Percentiles rank a stretch among this genome's conserved stretches.
phyloP scores from a whole-genome alignment of 805 yeast genomes.

The Candida tallmaniae region DNA sequence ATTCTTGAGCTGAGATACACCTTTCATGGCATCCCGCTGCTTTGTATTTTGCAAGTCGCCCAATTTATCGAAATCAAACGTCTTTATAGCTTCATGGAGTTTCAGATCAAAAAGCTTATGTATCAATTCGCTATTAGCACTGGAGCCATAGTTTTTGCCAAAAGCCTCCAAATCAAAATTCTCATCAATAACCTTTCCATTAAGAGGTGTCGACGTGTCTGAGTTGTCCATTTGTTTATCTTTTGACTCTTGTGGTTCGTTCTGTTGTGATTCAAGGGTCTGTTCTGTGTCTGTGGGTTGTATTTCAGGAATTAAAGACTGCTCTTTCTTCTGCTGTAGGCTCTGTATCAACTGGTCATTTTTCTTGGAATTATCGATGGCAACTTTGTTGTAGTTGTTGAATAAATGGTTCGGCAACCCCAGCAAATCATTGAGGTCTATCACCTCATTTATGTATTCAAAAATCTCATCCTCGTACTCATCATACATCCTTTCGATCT shows the following conservation, averaged over 20 bases:
- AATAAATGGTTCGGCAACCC: constrained; percentile 32
- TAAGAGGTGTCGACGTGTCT: too few species aligned
- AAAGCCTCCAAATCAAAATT: background rate
- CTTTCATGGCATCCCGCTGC: constrained; percentile 20
- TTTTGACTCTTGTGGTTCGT: background rate
- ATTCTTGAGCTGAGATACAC: constrained; percentile 22
- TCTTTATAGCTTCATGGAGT: constrained; percentile 1
- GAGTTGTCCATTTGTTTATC: background rate
- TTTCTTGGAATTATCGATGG: background rate
- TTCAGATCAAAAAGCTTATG: constrained; percentile 2
- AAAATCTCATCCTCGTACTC: constrained; percentile 51
- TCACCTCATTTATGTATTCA: constrained; percentile 35
- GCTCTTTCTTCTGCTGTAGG: background rate
- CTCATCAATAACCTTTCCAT: background rate
- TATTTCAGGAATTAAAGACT: background rate
- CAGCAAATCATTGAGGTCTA: constrained; percentile 33
- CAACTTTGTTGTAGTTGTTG: constrained; percentile 29
- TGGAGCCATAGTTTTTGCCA: background rate
- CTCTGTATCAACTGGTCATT: background rate
- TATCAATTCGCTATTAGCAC: background rate
- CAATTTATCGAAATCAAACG: constrained; percentile 1
- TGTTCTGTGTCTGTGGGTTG: background rate
- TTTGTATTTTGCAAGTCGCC: constrained; percentile 2
- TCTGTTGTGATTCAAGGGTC: background rate
- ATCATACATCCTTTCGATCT: constrained; percentile 68